Evolutionary conservation across 2,329 filamentous ascomycete species (phyloP).

Genomic region (Aspergillus hortae): DNA sequence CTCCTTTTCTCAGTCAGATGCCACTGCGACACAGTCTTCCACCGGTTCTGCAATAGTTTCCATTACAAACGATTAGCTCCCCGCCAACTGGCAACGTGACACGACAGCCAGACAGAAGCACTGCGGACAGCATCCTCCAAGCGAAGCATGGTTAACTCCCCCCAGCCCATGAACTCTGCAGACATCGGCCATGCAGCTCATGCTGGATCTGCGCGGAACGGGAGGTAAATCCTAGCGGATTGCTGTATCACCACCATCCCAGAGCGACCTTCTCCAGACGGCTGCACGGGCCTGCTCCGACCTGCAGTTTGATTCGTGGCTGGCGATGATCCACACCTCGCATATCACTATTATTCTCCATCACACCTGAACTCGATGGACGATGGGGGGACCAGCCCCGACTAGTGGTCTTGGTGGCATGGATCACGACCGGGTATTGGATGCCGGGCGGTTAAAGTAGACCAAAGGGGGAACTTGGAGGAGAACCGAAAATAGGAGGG

Average conservation of each 20-base stretch:
- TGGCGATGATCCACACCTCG: slow-evolving; percentile 3
- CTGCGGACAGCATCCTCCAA: neutral
- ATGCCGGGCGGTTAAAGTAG: slow-evolving; percentile 1
- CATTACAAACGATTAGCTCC: neutral
- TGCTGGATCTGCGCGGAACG: too few relatives aligned
- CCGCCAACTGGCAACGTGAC: neutral
- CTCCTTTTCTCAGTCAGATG: too few relatives aligned
- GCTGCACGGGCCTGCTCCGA: slow-evolving; percentile 1
- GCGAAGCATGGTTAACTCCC: neutral
- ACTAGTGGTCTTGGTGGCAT: slow-evolving; percentile 8
- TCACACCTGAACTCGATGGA: neutral
- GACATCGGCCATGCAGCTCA: too few relatives aligned
- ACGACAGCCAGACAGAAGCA: neutral
- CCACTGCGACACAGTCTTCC: too few relatives aligned
- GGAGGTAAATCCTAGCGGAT: too few relatives aligned
- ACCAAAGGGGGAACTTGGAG: neutral
- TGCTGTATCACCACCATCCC: too few relatives aligned
- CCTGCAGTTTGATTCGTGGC: neutral
- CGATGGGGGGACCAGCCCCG: slow-evolving; percentile 4
- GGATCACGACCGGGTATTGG: neutral
- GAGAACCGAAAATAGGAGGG: neutral
- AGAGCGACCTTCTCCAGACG: neutral
- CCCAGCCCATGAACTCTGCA: too few relatives aligned
- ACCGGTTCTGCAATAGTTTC: neutral
- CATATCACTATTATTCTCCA: slow-evolving; percentile 3